These are phyloP conservation scores for Stropharia rugosoannulata DNA, from an alignment of 768 basidiomycete species.

Conservation along the genomic window DNA sequence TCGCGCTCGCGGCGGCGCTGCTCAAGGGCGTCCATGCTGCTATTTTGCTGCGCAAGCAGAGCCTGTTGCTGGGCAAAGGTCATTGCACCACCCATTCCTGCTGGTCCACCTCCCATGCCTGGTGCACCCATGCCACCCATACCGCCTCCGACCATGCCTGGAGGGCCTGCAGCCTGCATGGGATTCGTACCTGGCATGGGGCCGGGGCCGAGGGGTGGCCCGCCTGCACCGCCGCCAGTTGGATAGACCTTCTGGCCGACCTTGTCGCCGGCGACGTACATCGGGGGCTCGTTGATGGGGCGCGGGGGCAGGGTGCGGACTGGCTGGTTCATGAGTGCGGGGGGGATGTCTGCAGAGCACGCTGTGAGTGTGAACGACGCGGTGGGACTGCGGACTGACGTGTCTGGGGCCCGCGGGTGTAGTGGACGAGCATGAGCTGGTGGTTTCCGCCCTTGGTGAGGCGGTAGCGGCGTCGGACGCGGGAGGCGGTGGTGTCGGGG, in stretches of 20 bases:
- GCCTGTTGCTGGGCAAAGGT: constrained; percentile 51
- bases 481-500: constrained; percentile 61
- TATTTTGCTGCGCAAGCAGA: constrained; percentile 73
- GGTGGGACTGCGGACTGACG: constrained; percentile 45
- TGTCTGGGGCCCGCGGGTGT: constrained; percentile 59
- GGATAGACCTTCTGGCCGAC: constrained; percentile 65
- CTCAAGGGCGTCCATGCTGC: constrained; percentile 70
- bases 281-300: constrained; percentile 58
- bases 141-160: constrained; percentile 20
- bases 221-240: constrained; percentile 26
- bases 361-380: constrained; percentile 5
- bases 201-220: constrained; percentile 21
- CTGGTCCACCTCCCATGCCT: constrained; percentile 18
- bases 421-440: constrained; percentile 75
- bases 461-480: constrained; percentile 70
- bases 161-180: constrained; percentile 18
- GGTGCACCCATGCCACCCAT: no score
- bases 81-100: no score
- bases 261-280: constrained; percentile 74
- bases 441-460: constrained; percentile 72
- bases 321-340: constrained; percentile 56
- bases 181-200: constrained; percentile 19
- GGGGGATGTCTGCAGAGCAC: constrained; percentile 51
- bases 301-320: constrained; percentile 73
- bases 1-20: constrained; percentile 60